A percentile compares a stretch with the other conserved stretches of the same genome.
Conservation (phyloP, 305 asterid genomes). For the Rubia tinctorum region DNA sequence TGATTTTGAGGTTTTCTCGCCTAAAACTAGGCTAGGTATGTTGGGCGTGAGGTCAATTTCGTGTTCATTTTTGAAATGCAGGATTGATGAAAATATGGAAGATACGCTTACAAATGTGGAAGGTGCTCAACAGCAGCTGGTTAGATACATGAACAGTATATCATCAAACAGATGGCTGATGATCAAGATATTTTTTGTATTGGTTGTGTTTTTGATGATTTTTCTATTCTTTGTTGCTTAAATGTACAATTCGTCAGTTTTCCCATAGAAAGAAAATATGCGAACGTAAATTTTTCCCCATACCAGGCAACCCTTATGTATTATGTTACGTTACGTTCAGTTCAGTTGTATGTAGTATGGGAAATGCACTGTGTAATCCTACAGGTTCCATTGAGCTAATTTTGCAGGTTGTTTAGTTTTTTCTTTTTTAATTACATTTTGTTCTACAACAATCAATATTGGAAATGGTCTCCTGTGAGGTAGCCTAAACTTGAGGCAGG, state of each 20-base stretch:
- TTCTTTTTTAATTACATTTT: background rate
- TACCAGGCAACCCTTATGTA: background rate
- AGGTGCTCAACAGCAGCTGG: slow-evolving; percentile 91
- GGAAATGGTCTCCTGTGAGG: too few species aligned
- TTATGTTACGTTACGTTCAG: background rate
- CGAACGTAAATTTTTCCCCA: background rate
- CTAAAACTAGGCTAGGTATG: background rate
- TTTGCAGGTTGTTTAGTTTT: background rate
- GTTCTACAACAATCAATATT: background rate
- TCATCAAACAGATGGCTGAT: slow-evolving; percentile 97
- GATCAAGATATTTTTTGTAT: slow-evolving; percentile 94
- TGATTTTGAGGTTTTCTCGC: background rate
- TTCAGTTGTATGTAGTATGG: too few species aligned
- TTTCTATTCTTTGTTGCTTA: slow-evolving; percentile 95
- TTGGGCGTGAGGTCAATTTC: background rate
- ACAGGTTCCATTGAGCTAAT: background rate
- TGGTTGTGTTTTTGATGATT: slow-evolving; percentile 89
- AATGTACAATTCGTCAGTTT: slow-evolving; percentile 8
- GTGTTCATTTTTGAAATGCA: slow-evolving; percentile 24
- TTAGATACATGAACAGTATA: slow-evolving; percentile 91
- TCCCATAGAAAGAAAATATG: slow-evolving; percentile 7
- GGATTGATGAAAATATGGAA: slow-evolving; percentile 97
- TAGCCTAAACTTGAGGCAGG: too few species aligned
- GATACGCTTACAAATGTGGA: slow-evolving; percentile 86
- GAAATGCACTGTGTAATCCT: background rate